phyloP scores from a whole-genome alignment of 1,284 basidiomycete genomes.

The Sporisorium sorghi region DNA sequence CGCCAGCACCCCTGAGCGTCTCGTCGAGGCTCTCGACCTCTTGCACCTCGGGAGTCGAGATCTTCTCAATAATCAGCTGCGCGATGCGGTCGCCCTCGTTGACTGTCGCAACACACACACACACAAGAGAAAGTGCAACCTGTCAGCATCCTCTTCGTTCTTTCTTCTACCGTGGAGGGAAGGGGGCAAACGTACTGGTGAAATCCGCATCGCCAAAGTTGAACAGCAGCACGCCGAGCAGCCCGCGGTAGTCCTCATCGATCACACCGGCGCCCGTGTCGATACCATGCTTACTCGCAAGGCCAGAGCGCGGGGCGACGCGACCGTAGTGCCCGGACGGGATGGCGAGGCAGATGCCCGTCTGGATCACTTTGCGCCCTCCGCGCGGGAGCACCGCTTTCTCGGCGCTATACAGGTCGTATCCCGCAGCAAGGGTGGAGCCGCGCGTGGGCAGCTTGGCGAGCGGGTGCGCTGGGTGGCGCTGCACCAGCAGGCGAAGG shows the following conservation, averaged over 20 bases:
- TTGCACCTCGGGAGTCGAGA: constrained; percentile 83
- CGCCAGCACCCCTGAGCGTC: constrained; percentile 84
- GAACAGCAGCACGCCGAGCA: constrained; percentile 92
- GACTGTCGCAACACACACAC: constrained; percentile 73
- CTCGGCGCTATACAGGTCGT: constrained; percentile 87
- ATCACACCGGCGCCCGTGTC: constrained; percentile 96
- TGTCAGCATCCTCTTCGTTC: neutral
- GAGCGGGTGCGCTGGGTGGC: constrained; percentile 77
- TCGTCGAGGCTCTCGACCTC: constrained; percentile 88
- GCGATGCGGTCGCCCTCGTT: constrained; percentile 91
- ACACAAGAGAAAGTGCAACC: neutral
- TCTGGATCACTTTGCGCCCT: constrained; percentile 88
- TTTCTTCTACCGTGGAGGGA: too few species aligned
- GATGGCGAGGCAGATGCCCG: constrained; percentile 90
- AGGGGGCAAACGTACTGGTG: constrained; percentile 74
- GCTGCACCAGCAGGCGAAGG: constrained; percentile 80
- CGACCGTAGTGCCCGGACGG: constrained; percentile 93
- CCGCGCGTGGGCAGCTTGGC: constrained; percentile 89
- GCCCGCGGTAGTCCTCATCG: constrained; percentile 93
- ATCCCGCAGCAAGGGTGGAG: constrained; percentile 86
- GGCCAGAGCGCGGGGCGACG: constrained; percentile 90
- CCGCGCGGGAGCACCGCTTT: constrained; percentile 58
- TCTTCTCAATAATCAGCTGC: constrained; percentile 91
- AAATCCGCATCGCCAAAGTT: constrained; percentile 88
- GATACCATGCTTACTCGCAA: constrained; percentile 96